Base-by-base conservation (phyloP, 352 stramenopile genomes). In the Globisporangium echinulatum region DNA sequence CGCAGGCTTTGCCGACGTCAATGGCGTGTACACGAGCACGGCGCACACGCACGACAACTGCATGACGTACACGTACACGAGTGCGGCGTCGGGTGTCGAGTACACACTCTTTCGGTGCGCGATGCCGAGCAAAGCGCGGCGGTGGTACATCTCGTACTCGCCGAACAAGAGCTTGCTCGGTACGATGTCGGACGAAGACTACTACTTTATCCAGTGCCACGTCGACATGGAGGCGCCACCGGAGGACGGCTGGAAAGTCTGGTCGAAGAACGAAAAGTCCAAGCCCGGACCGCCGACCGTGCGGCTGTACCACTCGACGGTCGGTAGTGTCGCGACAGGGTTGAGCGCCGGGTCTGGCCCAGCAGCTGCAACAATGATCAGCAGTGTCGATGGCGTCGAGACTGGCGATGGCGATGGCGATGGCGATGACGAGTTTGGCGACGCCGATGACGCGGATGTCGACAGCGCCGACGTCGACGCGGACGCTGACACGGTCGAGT, bases 141-240 rank as follows among this genome's bases (percentile, higher is more conserved):
- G 96, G 69, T 99, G 97, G 97, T 99, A 99, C 72, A 96, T 99
- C 57, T 98, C 92, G 51, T 96, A 98, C 70, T 97, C 97, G 25
- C 80, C 83, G 6, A 91, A 96, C 78, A 90, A 89, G 62, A 91
- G 75, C 48, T 67, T 91, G 36, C 72, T 94, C 37, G 86, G 86
- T 39, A 96, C 86, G 17, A 81, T 90, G 67, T 89, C 82, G 38
- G 86, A 96, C 59, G 86, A 92, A 56, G 86, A 96, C 54, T 96
- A 82, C 58, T 96, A 96, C 62, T 94, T 91, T 68, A 83, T 89
- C 44, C 72, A 82, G 56, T 92, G 75, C 53, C 79, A 90, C 50
- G 74, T 92, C 53, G 83, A 94, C 53, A 79, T 92, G 54, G 86
- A 96, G 53, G 68, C 69, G 48, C 86, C 86, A 19, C 84, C 86